These are phyloP conservation scores for Simplicillium aogashimaense DNA, from an alignment of 2,329 filamentous ascomycete species.

Conservation along the genomic window DNA sequence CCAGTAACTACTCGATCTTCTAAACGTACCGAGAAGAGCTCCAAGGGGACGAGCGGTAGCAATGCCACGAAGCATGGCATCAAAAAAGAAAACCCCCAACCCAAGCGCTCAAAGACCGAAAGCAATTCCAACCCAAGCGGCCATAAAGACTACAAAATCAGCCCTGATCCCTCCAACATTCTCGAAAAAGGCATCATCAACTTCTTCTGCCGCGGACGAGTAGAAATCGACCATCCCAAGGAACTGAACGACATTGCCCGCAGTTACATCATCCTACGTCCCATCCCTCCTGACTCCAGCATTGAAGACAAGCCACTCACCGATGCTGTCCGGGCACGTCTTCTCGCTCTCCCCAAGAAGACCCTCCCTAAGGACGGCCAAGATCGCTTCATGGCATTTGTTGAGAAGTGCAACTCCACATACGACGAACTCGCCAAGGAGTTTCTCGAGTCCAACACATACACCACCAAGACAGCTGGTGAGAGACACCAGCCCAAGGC, in stretches of 20 bases:
- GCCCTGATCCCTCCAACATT: slow-evolving; percentile 31
- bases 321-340: slow-evolving; percentile 51
- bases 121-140: too few species aligned
- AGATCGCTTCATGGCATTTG: slow-evolving; percentile 72
- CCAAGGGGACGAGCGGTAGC: too few species aligned
- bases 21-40: too few species aligned
- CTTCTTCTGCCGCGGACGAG: slow-evolving; percentile 77
- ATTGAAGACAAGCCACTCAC: slow-evolving; percentile 41
- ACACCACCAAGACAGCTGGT: slow-evolving; percentile 67
- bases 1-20: too few species aligned
- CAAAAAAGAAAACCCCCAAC: too few species aligned
- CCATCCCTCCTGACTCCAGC: slow-evolving; percentile 54
- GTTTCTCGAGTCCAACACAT: slow-evolving; percentile 58
- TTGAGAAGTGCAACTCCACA: slow-evolving; percentile 60
- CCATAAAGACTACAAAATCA: too few species aligned
- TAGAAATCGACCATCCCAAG: slow-evolving; percentile 61
- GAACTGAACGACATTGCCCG: slow-evolving; percentile 64
- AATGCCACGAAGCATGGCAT: too few species aligned
- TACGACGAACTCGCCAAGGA: slow-evolving; percentile 62
- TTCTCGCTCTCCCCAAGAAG: slow-evolving; percentile 79
- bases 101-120: too few species aligned
- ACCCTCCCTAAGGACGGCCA: slow-evolving; percentile 57
- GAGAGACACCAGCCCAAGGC: slow-evolving; percentile 59
- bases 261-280: slow-evolving; percentile 70
- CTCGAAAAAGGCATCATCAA: slow-evolving; percentile 86